Evolutionary conservation across 768 basidiomycete genomes (phyloP).

Genomic region (Xanthoconium purpureum): DNA sequence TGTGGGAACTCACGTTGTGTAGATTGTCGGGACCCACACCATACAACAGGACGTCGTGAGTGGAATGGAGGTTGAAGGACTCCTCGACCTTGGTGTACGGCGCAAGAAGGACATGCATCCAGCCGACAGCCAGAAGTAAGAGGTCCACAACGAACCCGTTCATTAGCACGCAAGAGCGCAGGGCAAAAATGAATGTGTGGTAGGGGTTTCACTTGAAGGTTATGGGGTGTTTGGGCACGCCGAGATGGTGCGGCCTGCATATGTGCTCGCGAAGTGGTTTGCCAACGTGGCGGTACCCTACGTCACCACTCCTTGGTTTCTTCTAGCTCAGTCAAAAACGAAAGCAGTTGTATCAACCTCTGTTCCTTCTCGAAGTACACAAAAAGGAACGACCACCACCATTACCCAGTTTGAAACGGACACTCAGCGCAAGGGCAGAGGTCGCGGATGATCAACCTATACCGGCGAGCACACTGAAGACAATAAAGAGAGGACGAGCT

Average conservation of each 20-base stretch:
- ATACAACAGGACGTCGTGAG: slow-evolving; percentile 82
- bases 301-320: no score
- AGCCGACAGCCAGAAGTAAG: slow-evolving; percentile 48
- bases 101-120: slow-evolving; percentile 69
- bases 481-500: slow-evolving; percentile 48
- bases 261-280: no score
- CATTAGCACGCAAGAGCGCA: slow-evolving; percentile 2
- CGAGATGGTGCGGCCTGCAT: no score
- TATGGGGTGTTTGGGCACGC: no score
- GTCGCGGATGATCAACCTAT: slow-evolving; percentile 36
- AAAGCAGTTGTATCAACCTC: slow-evolving; percentile 56
- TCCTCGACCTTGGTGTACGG: slow-evolving; percentile 98
- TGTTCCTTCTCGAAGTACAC: slow-evolving; percentile 52
- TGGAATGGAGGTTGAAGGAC: slow-evolving; percentile 91
- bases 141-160: slow-evolving; percentile 42
- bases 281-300: no score
- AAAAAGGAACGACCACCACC: slow-evolving; percentile 53
- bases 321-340: slow-evolving; percentile 27
- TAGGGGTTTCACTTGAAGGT: background rate
- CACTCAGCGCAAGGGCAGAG: slow-evolving; percentile 39
- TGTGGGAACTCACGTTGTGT: slow-evolving; percentile 42
- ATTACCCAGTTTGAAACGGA: slow-evolving; percentile 39
- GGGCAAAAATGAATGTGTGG: background rate
- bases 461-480: slow-evolving; percentile 31
- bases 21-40: slow-evolving; percentile 49